These are phyloP conservation scores for Lactarius vividus DNA, from an alignment of 768 basidiomycete genomes.

Conservation along the genomic window DNA sequence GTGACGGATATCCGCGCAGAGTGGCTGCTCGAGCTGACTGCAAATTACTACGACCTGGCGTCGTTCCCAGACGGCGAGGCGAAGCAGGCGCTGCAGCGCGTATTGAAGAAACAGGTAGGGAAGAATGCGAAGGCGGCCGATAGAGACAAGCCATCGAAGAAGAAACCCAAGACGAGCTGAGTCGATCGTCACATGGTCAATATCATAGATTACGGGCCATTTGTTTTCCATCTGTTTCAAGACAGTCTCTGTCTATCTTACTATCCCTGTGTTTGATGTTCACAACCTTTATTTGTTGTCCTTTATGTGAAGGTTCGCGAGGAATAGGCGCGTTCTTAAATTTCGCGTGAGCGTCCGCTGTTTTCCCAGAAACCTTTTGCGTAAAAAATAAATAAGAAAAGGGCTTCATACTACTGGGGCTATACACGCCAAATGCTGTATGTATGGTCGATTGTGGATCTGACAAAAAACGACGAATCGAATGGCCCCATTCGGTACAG, in stretches of 20 bases:
- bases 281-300: neutral
- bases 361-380: neutral
- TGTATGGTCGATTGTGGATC: neutral
- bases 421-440: neutral
- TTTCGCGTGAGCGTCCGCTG: neutral
- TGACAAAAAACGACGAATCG: neutral
- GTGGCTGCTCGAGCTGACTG: conserved; percentile 71
- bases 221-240: neutral
- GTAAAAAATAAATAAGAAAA: no score
- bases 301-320: neutral
- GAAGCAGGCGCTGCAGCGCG: conserved; percentile 47
- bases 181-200: neutral
- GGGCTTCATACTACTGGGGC: neutral
- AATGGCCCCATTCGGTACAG: neutral
- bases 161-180: conserved; percentile 11
- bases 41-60: conserved; percentile 65
- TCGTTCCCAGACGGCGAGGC: conserved; percentile 69
- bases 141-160: conserved; percentile 6
- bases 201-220: neutral
- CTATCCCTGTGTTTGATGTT: neutral
- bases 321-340: neutral
- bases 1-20: conserved; percentile 84
- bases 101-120: conserved; percentile 14
- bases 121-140: neutral
- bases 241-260: neutral